Percentiles rank a stretch among this genome's conserved stretches.
Conservation (phyloP, 2,329 filamentous ascomycete species). For the Paecilomyces niveus region DNA sequence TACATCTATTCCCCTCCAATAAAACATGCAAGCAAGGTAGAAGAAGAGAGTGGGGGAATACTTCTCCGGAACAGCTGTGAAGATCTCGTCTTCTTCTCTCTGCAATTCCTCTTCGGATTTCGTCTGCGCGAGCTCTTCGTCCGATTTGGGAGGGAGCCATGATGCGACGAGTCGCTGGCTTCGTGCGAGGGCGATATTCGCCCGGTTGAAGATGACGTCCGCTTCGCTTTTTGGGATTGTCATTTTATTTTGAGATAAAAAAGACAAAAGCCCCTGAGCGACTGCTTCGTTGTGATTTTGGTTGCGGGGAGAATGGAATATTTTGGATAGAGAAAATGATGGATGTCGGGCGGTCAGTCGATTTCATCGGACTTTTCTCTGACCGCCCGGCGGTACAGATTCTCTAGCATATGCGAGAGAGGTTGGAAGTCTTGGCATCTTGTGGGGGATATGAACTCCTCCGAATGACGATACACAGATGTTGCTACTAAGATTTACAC, state of each 20-base stretch:
- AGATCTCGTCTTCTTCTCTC: slow-evolving; percentile 49
- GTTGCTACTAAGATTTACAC: background rate
- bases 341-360: background rate
- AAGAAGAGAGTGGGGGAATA: slow-evolving; percentile 18
- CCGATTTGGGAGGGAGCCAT: slow-evolving; percentile 46
- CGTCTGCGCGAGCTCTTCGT: slow-evolving; percentile 28
- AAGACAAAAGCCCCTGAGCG: background rate
- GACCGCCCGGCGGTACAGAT: background rate
- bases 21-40: slow-evolving; percentile 1
- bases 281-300: background rate
- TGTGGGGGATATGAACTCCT: too few relatives aligned
- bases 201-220: slow-evolving; percentile 49
- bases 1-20: background rate
- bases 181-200: slow-evolving; percentile 47
- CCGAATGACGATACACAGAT: background rate
- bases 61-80: slow-evolving; percentile 48
- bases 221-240: slow-evolving; percentile 35
- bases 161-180: slow-evolving; percentile 49
- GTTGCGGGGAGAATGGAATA: background rate
- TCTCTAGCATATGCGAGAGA: too few relatives aligned
- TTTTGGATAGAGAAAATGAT: background rate
- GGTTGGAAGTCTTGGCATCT: too few relatives aligned
- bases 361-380: background rate
- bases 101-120: slow-evolving; percentile 40
- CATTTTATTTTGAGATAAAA: slow-evolving; percentile 12